Evolutionary conservation across 2,329 filamentous ascomycete species (phyloP).

Genomic region (Alternaria alternata): DNA sequence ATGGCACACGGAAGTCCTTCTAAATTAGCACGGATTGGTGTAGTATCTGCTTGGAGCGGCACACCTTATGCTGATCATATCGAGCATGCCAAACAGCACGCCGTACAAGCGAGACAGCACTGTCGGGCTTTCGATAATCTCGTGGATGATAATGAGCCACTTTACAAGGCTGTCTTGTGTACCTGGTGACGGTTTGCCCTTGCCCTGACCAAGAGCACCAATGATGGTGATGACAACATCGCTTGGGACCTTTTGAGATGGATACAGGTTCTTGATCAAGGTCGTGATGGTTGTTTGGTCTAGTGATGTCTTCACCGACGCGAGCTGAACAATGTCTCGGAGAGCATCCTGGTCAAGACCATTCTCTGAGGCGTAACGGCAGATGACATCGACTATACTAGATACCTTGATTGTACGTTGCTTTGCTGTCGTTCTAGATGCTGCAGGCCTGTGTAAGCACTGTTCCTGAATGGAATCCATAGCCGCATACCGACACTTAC

Average conservation of each 20-base stretch:
- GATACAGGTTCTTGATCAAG: conserved; percentile 79
- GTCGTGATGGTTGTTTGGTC: conserved; percentile 77
- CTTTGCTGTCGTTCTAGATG: conserved; percentile 64
- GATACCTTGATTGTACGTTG: conserved; percentile 70
- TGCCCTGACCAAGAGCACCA: conserved; percentile 78
- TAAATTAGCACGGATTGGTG: conserved; percentile 28
- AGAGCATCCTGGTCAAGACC: conserved; percentile 71
- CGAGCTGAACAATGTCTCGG: conserved; percentile 69
- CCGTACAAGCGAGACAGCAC: conserved; percentile 75
- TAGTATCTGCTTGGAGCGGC: conserved; percentile 12
- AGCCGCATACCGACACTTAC: conserved; percentile 34
- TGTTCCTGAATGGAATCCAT: conserved; percentile 17
- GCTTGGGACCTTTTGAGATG: conserved; percentile 68
- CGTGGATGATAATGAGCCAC: conserved; percentile 81
- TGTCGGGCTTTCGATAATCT: conserved; percentile 69
- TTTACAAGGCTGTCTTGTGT: conserved; percentile 76
- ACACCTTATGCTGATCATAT: conserved; percentile 78
- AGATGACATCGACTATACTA: conserved; percentile 69
- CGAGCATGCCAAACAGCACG: conserved; percentile 80
- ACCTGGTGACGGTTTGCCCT: conserved; percentile 74
- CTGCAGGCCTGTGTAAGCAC: conserved; percentile 40
- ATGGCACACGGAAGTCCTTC: conserved; percentile 69
- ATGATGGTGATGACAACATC: conserved; percentile 71
- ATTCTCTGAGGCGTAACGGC: conserved; percentile 69
- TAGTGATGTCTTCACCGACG: conserved; percentile 72